A percentile compares a stretch with the other conserved stretches of the same genome.
Evolutionary conservation across 495 filamentous ascomycete species (phyloP).

Genomic region (Podospora appendiculata): DNA sequence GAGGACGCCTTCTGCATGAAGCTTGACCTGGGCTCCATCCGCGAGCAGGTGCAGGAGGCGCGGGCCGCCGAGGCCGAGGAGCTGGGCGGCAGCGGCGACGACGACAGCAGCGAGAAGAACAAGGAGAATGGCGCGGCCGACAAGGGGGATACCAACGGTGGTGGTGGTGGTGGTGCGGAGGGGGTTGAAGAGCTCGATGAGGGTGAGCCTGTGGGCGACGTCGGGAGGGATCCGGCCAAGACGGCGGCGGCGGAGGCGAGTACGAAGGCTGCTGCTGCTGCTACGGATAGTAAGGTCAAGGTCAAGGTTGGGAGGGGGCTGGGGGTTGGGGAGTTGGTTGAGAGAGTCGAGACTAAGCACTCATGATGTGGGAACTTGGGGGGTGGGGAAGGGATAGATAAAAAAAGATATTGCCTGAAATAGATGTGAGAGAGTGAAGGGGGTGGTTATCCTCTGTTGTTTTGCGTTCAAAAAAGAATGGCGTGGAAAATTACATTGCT

Average conservation of each 20-base stretch:
- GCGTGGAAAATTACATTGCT: too few relatives aligned
- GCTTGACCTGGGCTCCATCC: constrained; percentile 64
- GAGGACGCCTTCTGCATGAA: constrained; percentile 96
- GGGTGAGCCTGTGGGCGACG: constrained; percentile 38
- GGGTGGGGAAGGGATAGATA: not conserved
- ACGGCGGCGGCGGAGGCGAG: not conserved
- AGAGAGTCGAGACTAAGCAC: constrained; percentile 62
- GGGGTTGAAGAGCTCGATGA: constrained; percentile 26
- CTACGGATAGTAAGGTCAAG: constrained; percentile 30
- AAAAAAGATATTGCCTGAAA: not conserved
- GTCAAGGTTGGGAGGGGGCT: constrained; percentile 76
- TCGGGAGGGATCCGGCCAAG: constrained; percentile 28
- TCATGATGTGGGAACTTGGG: not conserved
- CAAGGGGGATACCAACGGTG: not conserved
- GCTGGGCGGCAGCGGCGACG: too few relatives aligned
- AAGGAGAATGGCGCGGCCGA: constrained; percentile 3
- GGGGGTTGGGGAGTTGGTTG: constrained; percentile 79
- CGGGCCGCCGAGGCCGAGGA: constrained; percentile 24
- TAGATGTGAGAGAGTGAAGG: not conserved
- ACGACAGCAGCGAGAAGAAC: constrained; percentile 15
- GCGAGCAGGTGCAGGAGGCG: constrained; percentile 36
- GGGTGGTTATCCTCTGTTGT: not conserved
- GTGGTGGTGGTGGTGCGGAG: not conserved
- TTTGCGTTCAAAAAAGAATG: too few relatives aligned
- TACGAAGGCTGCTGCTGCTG: constrained; percentile 9